Evolutionary conservation across 306 rosid genomes (phyloP).

Genomic region (Pueraria montana): DNA sequence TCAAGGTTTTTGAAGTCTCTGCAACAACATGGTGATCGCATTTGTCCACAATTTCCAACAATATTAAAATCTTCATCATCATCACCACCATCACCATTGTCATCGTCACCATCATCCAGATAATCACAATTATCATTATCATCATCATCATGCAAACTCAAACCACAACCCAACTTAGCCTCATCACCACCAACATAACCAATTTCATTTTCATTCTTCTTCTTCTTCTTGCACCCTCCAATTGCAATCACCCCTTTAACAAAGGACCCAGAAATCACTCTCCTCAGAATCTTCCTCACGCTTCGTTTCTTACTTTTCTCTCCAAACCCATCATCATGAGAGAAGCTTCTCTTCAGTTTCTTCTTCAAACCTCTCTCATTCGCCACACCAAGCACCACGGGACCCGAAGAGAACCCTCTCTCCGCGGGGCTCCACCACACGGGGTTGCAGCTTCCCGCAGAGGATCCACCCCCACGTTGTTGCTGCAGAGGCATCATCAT

Average conservation of each 20-base stretch:
- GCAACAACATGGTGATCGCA: not conserved
- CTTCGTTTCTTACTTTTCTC: not conserved
- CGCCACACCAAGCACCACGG: not conserved
- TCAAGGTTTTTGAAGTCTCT: not conserved
- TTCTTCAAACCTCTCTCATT: not conserved
- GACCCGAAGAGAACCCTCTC: slow-evolving; percentile 53
- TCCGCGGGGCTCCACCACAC: slow-evolving; percentile 53
- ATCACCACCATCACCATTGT: too few species aligned
- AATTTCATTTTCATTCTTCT: not conserved
- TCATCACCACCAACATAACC: not conserved
- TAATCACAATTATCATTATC: not conserved
- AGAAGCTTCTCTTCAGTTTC: not conserved
- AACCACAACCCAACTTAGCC: not conserved
- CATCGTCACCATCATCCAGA: not conserved
- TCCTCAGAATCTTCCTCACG: not conserved
- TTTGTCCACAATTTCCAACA: not conserved
- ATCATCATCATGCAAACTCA: not conserved
- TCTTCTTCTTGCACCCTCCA: not conserved
- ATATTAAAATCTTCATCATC: not conserved
- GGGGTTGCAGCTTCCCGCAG: slow-evolving; percentile 33
- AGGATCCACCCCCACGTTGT: slow-evolving; percentile 43
- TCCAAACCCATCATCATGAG: not conserved
- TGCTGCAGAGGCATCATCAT: slow-evolving; percentile 52
- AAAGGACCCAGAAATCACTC: not conserved
- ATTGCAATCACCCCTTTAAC: not conserved